A percentile compares a stretch with the other conserved stretches of the same genome.
Evolutionary conservation across 805 yeast genomes (phyloP).

Genomic region (Nakazawaea ishiwadae): DNA sequence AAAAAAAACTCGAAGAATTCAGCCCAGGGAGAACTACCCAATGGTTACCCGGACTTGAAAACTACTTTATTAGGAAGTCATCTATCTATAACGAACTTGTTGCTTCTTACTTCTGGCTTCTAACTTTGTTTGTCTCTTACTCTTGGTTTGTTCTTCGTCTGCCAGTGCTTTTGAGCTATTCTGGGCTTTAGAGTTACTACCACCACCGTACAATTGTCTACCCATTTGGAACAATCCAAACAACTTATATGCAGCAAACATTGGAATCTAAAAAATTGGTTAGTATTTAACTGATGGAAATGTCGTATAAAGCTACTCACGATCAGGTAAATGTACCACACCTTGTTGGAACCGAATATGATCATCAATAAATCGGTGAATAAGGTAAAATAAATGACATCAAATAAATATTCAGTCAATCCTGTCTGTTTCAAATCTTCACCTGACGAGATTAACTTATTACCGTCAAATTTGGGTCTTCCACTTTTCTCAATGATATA

Average conservation of each 20-base stretch:
- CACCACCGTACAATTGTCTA: conserved; percentile 18
- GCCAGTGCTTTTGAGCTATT: conserved; percentile 11
- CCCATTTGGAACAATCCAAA: conserved; percentile 30
- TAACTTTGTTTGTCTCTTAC: conserved; percentile 34
- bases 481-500: conserved; percentile 55
- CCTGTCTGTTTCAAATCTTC: conserved; percentile 60
- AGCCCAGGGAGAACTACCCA: no score
- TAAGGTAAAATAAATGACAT: conserved; percentile 63
- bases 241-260: conserved; percentile 43
- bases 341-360: conserved; percentile 49
- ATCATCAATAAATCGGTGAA: conserved; percentile 49
- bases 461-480: conserved; percentile 47
- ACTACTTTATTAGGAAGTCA: not conserved
- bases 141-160: conserved; percentile 16
- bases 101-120: conserved; percentile 28
- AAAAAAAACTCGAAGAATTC: conserved; percentile 3
- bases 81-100: conserved; percentile 9
- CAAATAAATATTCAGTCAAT: conserved; percentile 69
- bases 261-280: conserved; percentile 42
- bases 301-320: no score
- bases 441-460: conserved; percentile 49
- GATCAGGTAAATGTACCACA: conserved; percentile 51
- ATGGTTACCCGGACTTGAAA: conserved; percentile 3
- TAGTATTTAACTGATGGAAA: no score
- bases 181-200: conserved; percentile 8